Base-by-base conservation (phyloP, 495 filamentous ascomycete species). In the Thermothielavioides terrestris region DNA sequence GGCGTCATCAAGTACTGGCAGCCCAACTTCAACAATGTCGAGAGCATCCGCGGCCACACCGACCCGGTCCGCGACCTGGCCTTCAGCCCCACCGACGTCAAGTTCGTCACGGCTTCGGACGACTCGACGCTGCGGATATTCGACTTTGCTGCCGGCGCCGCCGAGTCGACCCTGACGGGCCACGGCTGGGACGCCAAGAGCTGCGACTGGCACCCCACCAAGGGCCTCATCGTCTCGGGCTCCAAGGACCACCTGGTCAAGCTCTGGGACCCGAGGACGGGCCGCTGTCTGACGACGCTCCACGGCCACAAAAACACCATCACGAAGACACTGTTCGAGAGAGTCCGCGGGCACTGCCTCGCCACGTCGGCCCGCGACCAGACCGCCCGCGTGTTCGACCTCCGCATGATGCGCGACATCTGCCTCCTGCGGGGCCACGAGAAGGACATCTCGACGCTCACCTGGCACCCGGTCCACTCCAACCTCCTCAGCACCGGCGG, bases 1-100 rank as follows among this genome's bases (percentile, higher is more conserved):
- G 92, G 92, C 31, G 77, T 91, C 54, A 83, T 98, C 65, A 98
- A 97, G 68, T 97, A 97, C 70, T 98, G 91, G 91, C 89, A 95
- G 61, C 88, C 92, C 2, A 98, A 97, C 66, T 96, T 98, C 74
- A 97, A 98, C 75, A 96, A 96, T 60, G 88, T 97, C 50, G 88
- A 97, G 65, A 86, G 84, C 26, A 86, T 98, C 36, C 86, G 89
- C 63, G 92, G 89, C 20, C 92, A 97, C 62, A 78, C 76, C 50
- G 88, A 95, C 58, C 82, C 92, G 20, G 84, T 98, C 41, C 79
- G 92, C 44, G 92, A 94, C 55, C 71, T 98, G n/a, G 82, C 91
- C 12, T 96, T 95, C 65, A 83, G 86, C 42, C 92, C 92, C 1
- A 94, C 84, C 53, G 92, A 98, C 61, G 74, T 81, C 41, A 97